Base-by-base conservation (phyloP, 352 stramenopile species). In the Globisporangium takayamanum region DNA sequence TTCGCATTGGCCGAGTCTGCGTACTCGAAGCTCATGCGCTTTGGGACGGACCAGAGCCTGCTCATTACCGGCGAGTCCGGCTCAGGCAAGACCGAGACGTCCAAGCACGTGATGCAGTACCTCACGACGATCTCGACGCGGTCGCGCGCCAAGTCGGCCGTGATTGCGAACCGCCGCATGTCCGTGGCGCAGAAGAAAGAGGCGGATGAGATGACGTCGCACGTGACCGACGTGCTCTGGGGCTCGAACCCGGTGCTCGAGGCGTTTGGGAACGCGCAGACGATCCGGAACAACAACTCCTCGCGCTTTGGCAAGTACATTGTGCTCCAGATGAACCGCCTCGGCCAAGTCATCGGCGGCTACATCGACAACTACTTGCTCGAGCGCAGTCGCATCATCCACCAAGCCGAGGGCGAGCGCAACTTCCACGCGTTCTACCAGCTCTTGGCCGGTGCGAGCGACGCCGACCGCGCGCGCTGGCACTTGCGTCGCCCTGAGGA, bases 391-490 rank as follows among this genome's bases (percentile, higher is more conserved):
- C 86, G 92, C 49, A 81, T 97, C 57, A 88, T 94, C 55, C 72
- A 80, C 60, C 90, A 97, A 47, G 76, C 84, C 11, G 76, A 86
- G 8, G 86, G 82, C 53, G 92, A 98, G 70, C 87, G 92, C 57
- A 97, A 97, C 70, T 98, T 97, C 69, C 92, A 98, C 74, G 66
- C 90, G 20, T 98, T 98, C 69, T 98, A 97, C 74, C 88, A 97
- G 72, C 66, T 98, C 41, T 73, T 97, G 42, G 73, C 83, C 0
- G 87, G 84, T 44, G 86, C 79, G 26, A 80, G 64, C 7, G 65
- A 75, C 6, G 62, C 66, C 3, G 78, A 92, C 28, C 71, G 69
- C 7, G 66, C 73, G 54, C 62, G 73, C 26, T 89, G 79, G 79
- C 72, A 88, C 49, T 57, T 92, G 50, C 70, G 70, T 0, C 72